Evolutionary conservation across 2,329 filamentous ascomycete species (phyloP).

Genomic region (Metarhizium album): DNA sequence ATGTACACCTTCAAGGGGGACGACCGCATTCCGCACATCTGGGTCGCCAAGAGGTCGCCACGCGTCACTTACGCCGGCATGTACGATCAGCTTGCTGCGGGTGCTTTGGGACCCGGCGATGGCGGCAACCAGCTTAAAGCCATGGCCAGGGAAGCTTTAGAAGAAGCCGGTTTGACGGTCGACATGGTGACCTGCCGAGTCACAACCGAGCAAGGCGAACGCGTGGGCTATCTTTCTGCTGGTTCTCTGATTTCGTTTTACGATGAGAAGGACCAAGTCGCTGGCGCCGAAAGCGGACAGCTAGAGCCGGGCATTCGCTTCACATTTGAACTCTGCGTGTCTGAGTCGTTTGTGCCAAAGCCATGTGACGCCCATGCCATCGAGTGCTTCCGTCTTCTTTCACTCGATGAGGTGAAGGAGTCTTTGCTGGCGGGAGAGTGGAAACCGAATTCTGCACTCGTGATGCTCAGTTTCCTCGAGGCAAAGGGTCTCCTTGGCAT

Average conservation of each 20-base stretch:
- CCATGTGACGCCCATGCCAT: constrained; percentile 18
- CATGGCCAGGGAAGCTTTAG: constrained; percentile 21
- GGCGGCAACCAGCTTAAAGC: constrained; percentile 16
- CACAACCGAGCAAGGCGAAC: constrained; percentile 5
- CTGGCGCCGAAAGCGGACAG: constrained; percentile 21
- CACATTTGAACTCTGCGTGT: constrained; percentile 24
- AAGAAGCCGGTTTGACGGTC: constrained; percentile 22
- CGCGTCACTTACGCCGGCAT: constrained; percentile 22
- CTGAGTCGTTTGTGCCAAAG: constrained; percentile 12
- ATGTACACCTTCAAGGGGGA: constrained; percentile 19
- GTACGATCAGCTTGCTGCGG: constrained; percentile 26
- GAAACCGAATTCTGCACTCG: constrained; percentile 30
- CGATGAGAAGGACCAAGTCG: constrained; percentile 20
- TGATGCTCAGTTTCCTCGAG: constrained; percentile 27
- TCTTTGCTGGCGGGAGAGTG: constrained; percentile 17
- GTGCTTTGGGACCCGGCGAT: constrained; percentile 22
- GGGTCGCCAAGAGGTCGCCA: constrained; percentile 22
- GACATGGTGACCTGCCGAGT: constrained; percentile 13
- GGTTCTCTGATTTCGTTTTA: constrained; percentile 22
- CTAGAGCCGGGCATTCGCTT: constrained; percentile 28
- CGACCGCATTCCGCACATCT: constrained; percentile 16
- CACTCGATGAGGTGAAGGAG: constrained; percentile 19
- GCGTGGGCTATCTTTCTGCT: constrained; percentile 14
- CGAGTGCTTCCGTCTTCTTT: constrained; percentile 17
- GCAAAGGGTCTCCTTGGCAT: constrained; percentile 17